Evolutionary conservation across 2,329 filamentous ascomycete genomes (phyloP), one percentile per base, ranked within the genome.

Genomic region (Cytospora mali): DNA sequence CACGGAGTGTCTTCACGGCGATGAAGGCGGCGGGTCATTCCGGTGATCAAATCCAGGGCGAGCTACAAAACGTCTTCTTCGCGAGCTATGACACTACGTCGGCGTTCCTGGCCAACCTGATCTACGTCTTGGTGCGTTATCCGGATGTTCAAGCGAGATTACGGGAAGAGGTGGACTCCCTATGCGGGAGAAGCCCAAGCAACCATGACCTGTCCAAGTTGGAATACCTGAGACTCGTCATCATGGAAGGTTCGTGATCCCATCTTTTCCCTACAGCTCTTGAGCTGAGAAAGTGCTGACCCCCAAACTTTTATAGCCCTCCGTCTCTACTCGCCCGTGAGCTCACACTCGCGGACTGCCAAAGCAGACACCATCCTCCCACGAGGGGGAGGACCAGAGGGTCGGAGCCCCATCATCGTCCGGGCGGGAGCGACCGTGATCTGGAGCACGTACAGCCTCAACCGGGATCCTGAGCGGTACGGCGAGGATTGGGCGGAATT

Each of bases 71-170:
- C 21, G 55, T 66, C 21, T 66, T 64, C 25, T 66, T 66, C 39
- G 64, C 64, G 46, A 64, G 64, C 55, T 66, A 57, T 39, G 61
- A 66, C 14, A 66, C 64, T 14, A 64, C 64, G 6, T 63, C 64
- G 25, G 55, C 33, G 2, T 56, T 64, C 7, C 42, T 66, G n/a
- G 57, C 61, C 6, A 66, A 66, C 31, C 33, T 62, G 16, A 27
- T 66, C 49, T 50, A 64, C 35, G 46, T 63, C 23, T 27, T 66
- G 16, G 42, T 54, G 16, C 46, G 31, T 2, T 33, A 61, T 35
- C 58, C 51, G 14, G 31, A 48, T 33, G 39, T 64, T 13, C 64
- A 61, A 46, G 2, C 18, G 6, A 51, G 21, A 14, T 35, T 66
- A 16, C 50, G 64, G 23, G 31, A 61, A 29, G 64, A 66, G 51